phyloP scores from a whole-genome alignment of 768 basidiomycete species.

The Flagelloscypha sp. region DNA sequence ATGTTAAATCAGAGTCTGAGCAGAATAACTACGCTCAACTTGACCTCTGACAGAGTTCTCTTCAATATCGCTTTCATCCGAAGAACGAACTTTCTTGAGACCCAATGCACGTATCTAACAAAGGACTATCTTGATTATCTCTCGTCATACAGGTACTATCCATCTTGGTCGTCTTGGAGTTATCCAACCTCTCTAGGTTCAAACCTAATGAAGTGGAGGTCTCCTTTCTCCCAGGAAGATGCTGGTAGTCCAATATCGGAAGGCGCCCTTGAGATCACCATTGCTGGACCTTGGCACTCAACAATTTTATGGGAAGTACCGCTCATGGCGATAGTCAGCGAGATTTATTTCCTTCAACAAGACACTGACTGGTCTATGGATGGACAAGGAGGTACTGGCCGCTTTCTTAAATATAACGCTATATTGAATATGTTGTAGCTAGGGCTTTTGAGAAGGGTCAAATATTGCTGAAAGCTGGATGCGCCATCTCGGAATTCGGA shows the following conservation, averaged over 20 bases:
- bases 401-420: slow-evolving; percentile 4
- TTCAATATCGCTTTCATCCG: too few species aligned
- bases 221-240: slow-evolving; percentile 54
- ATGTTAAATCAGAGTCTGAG: too few species aligned
- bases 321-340: slow-evolving; percentile 85
- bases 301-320: slow-evolving; percentile 96
- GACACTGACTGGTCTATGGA: slow-evolving; percentile 79
- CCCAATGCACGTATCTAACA: slow-evolving; percentile 79
- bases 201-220: slow-evolving; percentile 66
- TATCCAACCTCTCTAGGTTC: too few species aligned
- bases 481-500: slow-evolving; percentile 79
- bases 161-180: too few species aligned
- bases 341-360: slow-evolving; percentile 74
- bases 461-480: slow-evolving; percentile 52
- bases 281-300: slow-evolving; percentile 67
- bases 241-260: too few species aligned
- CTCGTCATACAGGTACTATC: slow-evolving; percentile 48
- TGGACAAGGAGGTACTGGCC: slow-evolving; percentile 61
- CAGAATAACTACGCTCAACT: too few species aligned
- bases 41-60: too few species aligned
- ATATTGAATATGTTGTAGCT: slow-evolving; percentile 33
- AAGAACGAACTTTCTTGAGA: too few species aligned
- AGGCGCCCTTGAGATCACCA: slow-evolving; percentile 69
- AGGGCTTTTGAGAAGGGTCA: slow-evolving; percentile 65
- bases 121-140: slow-evolving; percentile 73